These are phyloP conservation scores for Diplodia mutila DNA, from an alignment of 2,329 filamentous ascomycete species.

Conservation along the genomic window DNA sequence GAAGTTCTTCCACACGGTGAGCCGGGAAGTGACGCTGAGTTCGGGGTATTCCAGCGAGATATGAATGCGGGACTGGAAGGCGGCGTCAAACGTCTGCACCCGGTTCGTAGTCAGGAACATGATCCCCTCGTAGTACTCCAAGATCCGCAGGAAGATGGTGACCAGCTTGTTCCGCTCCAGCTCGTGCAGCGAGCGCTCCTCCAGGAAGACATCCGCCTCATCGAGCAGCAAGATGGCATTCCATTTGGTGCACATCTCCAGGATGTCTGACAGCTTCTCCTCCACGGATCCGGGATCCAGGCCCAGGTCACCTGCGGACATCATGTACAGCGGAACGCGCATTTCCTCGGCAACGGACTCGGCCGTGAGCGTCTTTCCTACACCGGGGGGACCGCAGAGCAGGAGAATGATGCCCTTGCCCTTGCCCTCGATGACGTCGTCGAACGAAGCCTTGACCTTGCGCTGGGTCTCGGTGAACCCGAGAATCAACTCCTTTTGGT, in stretches of 20 bases:
- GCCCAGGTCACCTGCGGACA: slow-evolving; percentile 56
- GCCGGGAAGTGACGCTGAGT: slow-evolving; percentile 41
- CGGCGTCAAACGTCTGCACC: slow-evolving; percentile 48
- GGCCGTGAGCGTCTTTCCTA: slow-evolving; percentile 53
- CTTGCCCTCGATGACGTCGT: slow-evolving; percentile 58
- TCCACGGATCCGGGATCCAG: slow-evolving; percentile 50
- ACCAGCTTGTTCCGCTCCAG: slow-evolving; percentile 35
- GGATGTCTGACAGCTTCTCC: slow-evolving; percentile 49
- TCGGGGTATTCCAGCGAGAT: slow-evolving; percentile 49
- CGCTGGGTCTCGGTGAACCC: slow-evolving; percentile 50
- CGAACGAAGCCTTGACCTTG: slow-evolving; percentile 48
- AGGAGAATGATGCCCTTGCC: slow-evolving; percentile 56
- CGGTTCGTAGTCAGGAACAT: slow-evolving; percentile 41
- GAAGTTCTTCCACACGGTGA: slow-evolving; percentile 53
- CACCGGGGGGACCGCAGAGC: slow-evolving; percentile 54
- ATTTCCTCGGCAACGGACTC: slow-evolving; percentile 50
- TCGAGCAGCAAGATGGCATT: slow-evolving; percentile 57
- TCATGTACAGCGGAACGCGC: slow-evolving; percentile 51
- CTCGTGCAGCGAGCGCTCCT: slow-evolving; percentile 29
- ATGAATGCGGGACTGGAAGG: slow-evolving; percentile 53
- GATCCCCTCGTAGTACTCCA: slow-evolving; percentile 45
- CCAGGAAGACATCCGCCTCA: slow-evolving; percentile 49
- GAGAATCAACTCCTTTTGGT: slow-evolving; percentile 54
- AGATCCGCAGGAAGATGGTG: slow-evolving; percentile 41
- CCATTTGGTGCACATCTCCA: slow-evolving; percentile 56